Base-by-base conservation (phyloP, 495 filamentous ascomycete genomes). In the Penicillium chermesinum region DNA sequence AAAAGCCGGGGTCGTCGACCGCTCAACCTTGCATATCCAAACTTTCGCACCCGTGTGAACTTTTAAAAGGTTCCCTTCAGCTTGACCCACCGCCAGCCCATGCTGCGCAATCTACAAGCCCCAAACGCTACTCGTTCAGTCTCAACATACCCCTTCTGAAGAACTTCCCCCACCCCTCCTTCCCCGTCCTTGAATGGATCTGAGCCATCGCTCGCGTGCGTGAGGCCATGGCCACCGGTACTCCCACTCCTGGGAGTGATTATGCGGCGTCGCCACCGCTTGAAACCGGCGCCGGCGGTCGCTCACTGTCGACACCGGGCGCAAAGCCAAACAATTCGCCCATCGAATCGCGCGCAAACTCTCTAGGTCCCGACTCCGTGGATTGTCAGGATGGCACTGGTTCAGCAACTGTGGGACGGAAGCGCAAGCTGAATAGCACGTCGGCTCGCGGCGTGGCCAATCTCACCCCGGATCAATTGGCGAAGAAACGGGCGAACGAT, bases 401-500 rank as follows among this genome's bases (percentile, higher is more conserved):
- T 25, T 21, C 63, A 13, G 48, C 59, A 10, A 55, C 61, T 9
- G 63, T 57, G 40, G 66, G 69, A 38, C 71, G 72, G 44, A 76
- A 75, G 51, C 72, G 75, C 57, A 76, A 75, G 46, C 54, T 74
- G 44, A 72, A 70, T 44, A 72, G 64, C 53, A 65, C 69, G 7
- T 82, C 78, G n/a, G 77, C 80, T 19, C 73, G 85, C 46, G 83
- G 83, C 33, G 84, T 89, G 15, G 81, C 83, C 43, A 87, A 83
- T 48, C 77, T 89, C 50, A 86, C 82, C 10, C 79, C 81, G n/a
- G 76, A 82, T 18, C 85, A 89, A 60, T 71, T 87, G 39, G 83
- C 78, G 6, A 80, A 85, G 59, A 95, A 95, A 66, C 78, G 89
- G 46, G 88, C 87, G 58, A 94, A 94, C 65, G 89, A 95, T 61